Base-by-base conservation (phyloP, 805 yeast species). In the Brettanomyces custersianus region DNA sequence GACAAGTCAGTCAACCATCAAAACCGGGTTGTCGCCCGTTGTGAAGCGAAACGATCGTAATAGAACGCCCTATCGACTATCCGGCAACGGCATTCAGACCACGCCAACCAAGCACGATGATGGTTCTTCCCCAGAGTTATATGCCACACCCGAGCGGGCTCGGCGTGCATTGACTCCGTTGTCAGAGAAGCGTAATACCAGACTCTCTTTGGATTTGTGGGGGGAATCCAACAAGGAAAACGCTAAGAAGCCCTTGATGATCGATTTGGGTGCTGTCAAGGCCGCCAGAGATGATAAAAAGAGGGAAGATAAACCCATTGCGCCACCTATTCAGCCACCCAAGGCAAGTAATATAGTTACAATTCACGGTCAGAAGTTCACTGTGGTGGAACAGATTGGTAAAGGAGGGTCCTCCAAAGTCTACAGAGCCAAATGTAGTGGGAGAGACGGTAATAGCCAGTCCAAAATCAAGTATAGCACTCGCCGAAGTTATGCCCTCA, bases 381-480 rank as follows among this genome's bases (percentile, higher is more conserved):
- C 80, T 48, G 71, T 80, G 38, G 59, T 83, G 20, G 96, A 86
- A 49, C 62, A 83, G 11, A 55, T 88, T 15, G 97, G 96, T 4
- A 72, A 82, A 54, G 97, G 96, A 19, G 97, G 96, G 0, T 72
- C 96, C 0, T 87, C 96, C 0, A 85, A 81, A 51, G 97, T 88
- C 16, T 88, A 80, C 62, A 80, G 72, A 45, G 63, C 72, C 0
- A 40, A 41, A 3, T 39, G 45, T 20, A 68, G 68, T 33, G 75
- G 74, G 41, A 74, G 70, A 45, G 58, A 72, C 1, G 18, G 12
- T 16, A n/a, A 22, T 10, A 34, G 40, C 25, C 29, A 26, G 20
- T n/a, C n/a, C n/a, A 25, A 27, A 18, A 5, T 18, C 22, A 20
- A 20, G n/a, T 15, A n/a, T 13, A 18, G 8, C 3, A 22, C 13